Base-by-base conservation (phyloP, 768 basidiomycete genomes). In the Tremella yokohamensis region DNA sequence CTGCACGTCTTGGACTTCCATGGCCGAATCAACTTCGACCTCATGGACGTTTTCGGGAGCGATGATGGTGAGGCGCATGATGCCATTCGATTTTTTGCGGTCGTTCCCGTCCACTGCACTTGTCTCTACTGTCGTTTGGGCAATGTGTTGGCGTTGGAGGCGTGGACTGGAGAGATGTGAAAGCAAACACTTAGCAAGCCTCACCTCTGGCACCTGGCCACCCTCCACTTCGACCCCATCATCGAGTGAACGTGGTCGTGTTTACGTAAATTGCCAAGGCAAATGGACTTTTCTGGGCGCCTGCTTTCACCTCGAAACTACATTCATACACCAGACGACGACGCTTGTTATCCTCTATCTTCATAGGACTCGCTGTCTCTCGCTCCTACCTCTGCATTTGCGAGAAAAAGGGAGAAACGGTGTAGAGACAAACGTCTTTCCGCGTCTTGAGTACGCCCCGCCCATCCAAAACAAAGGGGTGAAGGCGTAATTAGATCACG, bases 1-100 rank as follows among this genome's bases (percentile, higher is more conserved):
- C 83, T 87, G 87, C 38, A 97, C 85, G 74, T 93, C 88, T 80
- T 90, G 88, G 25, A 98, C 83, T 75, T 89, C 85, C 88, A 97
- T 92, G 53, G 82, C 82, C 1, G 89, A 83, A 78, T 92, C 90
- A 65, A 96, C 89, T 72, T 97, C 93, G 51, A 94, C 68, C 54
- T 69, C 67, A 56, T 74, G 78, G 3, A 76, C 79, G 26, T 68
- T 68, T 45, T 80, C 79, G 9, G 77, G 76, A 9, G 73, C 75
- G 50, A 80, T 76, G 9, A 76, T 62, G 8, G 79, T 78, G 49
- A 79, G 66, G 15, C 72, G 69, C 74, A 79, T 79, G 40, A 37
- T 64, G 15, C n/a, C 8, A 12, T 18, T 12, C 2, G 24, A 48
- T 56, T 16, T 29, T 22, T 19, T 39, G 7, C 8, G 15, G 15